Evolutionary conservation across 176 grass and related monocot genomes (phyloP), one percentile per base, ranked within the genome.

Genomic region (Lolium multiflorum): DNA sequence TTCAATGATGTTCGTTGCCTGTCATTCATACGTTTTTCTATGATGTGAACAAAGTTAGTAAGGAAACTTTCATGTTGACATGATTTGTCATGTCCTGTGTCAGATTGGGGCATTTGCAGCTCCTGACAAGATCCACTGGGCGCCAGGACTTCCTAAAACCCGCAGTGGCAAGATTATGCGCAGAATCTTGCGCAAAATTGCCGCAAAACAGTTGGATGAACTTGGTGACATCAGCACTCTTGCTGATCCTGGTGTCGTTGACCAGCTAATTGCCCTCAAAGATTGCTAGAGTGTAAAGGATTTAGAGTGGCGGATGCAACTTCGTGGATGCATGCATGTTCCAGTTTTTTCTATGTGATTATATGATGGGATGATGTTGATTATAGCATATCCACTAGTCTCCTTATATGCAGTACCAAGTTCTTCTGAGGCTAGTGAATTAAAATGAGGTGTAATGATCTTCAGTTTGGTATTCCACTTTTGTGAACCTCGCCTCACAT

Each of bases 111-210:
- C 94, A 15, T 96, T 96, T 88, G 89, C 91, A 57, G 94, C 91
- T 39, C 94, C 94, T 15, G 94, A 96, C 74, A 96, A 90, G 87
- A 96, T 96, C 71, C 94, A 96, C 65, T 96, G 94, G 94, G 94
- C 94, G 35, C 94, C 94, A 24, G 94, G 89, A 79, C 91, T 96
- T 31, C 94, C 94, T 16, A 96, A 96, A 82, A 96, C 94, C 22
- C 82, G 94, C 56, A 96, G 94, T 67, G 94, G 94, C 44, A 96
- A 96, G 86, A 96, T 96, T 65, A 96, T 96, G 94, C 86, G 94
- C 65, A 86, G 94, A 78, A 96, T 96, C 74, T 60, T 96, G 62
- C 84, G 91, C n/a, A 96, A 96, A 55, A 96, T 96, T 39, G 94
- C 94, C 1, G 62, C 94, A 0, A 86, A 87, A 57, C 94, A 96